phyloP scores from a whole-genome alignment of 805 yeast genomes.

The fission yeast (Schizosaccharomyces pombe) region DNA sequence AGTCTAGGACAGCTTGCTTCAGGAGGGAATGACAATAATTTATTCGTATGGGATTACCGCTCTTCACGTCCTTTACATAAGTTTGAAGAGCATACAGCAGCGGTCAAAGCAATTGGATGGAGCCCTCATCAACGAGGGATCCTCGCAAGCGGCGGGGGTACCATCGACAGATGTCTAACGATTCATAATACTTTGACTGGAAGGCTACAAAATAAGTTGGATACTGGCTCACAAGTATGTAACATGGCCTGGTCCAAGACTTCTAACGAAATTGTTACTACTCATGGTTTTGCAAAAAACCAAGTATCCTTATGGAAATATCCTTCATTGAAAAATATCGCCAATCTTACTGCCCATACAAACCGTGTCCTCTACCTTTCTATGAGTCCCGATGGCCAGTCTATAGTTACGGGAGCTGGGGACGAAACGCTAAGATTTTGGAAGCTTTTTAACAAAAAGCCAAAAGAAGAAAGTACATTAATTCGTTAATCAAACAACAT shows the following conservation, averaged over 20 bases:
- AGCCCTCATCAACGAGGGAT: slow-evolving; percentile 90
- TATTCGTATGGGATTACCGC: slow-evolving; percentile 71
- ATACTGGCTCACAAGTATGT: slow-evolving; percentile 92
- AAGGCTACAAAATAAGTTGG: slow-evolving; percentile 46
- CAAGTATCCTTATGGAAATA: slow-evolving; percentile 88
- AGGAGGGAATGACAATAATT: slow-evolving; percentile 82
- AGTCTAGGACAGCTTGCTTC: slow-evolving; percentile 81
- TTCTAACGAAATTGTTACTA: slow-evolving; percentile 75
- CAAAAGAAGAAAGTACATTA: neutral
- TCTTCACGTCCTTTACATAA: slow-evolving; percentile 41
- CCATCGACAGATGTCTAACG: slow-evolving; percentile 73
- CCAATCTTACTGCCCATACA: slow-evolving; percentile 83
- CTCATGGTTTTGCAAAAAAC: slow-evolving; percentile 82
- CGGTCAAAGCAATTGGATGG: slow-evolving; percentile 93
- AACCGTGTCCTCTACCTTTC: slow-evolving; percentile 74
- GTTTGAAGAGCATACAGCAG: slow-evolving; percentile 72
- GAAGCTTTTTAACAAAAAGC: slow-evolving; percentile 38
- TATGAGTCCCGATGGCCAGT: slow-evolving; percentile 85
- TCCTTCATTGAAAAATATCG: slow-evolving; percentile 77
- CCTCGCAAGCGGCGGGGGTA: slow-evolving; percentile 90
- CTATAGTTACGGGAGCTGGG: slow-evolving; percentile 95
- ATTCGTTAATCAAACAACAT: slow-evolving; percentile 4
- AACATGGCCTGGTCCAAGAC: slow-evolving; percentile 81
- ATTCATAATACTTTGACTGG: slow-evolving; percentile 84
- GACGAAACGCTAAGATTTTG: slow-evolving; percentile 90